Evolutionary conservation across 202 grass and related monocot genomes (phyloP).

Genomic region (Musa balbisiana): DNA sequence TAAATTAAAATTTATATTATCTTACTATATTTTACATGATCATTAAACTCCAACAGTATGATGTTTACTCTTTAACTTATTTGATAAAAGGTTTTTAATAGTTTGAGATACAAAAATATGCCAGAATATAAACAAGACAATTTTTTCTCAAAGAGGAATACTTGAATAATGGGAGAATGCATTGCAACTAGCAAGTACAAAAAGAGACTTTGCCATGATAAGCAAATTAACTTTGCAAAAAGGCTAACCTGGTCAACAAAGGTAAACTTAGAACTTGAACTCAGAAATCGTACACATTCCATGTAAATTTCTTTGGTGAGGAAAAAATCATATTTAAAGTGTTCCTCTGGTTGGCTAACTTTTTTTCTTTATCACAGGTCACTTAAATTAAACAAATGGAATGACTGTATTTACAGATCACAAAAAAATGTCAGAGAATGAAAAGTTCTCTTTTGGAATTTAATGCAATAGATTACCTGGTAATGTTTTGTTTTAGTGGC

Average conservation of each 20-base stretch:
- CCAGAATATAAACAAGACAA: background rate
- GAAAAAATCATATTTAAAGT: background rate
- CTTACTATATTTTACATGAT: background rate
- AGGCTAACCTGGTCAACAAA: background rate
- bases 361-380: background rate
- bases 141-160: too few species aligned
- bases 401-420: background rate
- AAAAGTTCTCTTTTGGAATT: background rate
- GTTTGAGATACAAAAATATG: background rate
- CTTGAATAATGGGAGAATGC: too few species aligned
- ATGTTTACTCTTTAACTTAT: background rate
- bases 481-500: slow-evolving; percentile 41
- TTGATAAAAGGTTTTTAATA: background rate
- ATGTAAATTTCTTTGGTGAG: background rate
- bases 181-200: too few species aligned
- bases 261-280: background rate
- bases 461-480: slow-evolving; percentile 41
- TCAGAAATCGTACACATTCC: background rate
- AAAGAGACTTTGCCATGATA: background rate
- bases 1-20: background rate
- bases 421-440: background rate
- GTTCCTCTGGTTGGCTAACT: background rate
- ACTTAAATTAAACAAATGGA: background rate
- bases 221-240: too few species aligned
- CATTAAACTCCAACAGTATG: background rate